A percentile compares a stretch with the other conserved stretches of the same genome.
Evolutionary conservation across 768 basidiomycete genomes (phyloP).

Genomic region (Suillus decipiens): DNA sequence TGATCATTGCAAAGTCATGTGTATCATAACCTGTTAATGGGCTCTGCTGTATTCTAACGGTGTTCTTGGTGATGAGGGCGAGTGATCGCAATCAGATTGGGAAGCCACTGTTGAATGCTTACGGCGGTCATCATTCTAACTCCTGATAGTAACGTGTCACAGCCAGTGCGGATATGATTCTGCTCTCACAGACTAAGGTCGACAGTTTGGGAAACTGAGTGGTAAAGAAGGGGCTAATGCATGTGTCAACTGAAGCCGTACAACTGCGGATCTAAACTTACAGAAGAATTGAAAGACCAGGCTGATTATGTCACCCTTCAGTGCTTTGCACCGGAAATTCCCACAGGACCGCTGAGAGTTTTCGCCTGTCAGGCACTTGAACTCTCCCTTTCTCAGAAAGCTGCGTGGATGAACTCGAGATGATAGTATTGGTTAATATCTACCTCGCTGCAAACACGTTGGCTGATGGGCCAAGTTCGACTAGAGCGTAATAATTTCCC

Average conservation of each 20-base stretch:
- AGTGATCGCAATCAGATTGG: slow-evolving; percentile 8
- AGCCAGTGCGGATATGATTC: slow-evolving; percentile 13
- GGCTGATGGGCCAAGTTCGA: slow-evolving; percentile 27
- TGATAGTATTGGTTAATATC: slow-evolving; percentile 17
- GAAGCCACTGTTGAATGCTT: slow-evolving; percentile 19
- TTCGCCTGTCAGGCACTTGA: background rate
- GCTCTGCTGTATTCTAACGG: slow-evolving; percentile 7
- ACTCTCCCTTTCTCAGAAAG: background rate
- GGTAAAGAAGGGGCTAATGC: background rate
- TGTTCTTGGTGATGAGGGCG: slow-evolving; percentile 16
- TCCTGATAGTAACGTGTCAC: slow-evolving; percentile 5
- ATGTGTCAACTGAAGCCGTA: slow-evolving; percentile 7
- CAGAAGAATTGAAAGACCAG: slow-evolving; percentile 1
- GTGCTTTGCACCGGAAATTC: background rate
- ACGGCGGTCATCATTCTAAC: slow-evolving; percentile 16
- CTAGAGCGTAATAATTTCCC: slow-evolving; percentile 23
- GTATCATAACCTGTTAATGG: slow-evolving; percentile 6
- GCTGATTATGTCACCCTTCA: background rate
- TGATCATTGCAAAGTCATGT: background rate
- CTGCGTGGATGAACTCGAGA: background rate
- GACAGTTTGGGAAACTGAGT: slow-evolving; percentile 6
- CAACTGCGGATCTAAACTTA: slow-evolving; percentile 2
- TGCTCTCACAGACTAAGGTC: slow-evolving; percentile 6
- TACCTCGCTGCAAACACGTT: slow-evolving; percentile 36
- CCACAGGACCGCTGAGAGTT: background rate